These are phyloP conservation scores for Phoma herbarum DNA, from an alignment of 2,329 filamentous ascomycete genomes.

Conservation along the genomic window DNA sequence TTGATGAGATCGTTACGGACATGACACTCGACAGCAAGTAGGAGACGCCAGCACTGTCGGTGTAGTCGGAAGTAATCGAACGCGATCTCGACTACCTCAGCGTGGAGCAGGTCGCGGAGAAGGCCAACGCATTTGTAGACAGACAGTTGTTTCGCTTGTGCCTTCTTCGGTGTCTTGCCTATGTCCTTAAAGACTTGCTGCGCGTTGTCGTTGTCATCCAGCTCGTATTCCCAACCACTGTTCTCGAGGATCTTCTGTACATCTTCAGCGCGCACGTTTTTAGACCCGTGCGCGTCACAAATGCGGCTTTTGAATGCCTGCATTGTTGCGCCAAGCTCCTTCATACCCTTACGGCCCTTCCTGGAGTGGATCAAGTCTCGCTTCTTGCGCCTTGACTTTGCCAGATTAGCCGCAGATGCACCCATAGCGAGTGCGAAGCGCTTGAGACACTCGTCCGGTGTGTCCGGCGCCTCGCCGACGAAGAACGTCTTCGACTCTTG, in stretches of 20 bases:
- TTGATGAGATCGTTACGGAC: constrained; percentile 45
- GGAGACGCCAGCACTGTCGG: constrained; percentile 52
- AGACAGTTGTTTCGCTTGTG: constrained; percentile 13
- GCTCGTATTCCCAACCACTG: constrained; percentile 33
- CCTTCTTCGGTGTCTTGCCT: constrained; percentile 3
- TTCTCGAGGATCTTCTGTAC: constrained; percentile 50
- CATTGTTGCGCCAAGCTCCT: constrained; percentile 43
- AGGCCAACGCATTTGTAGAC: constrained; percentile 17
- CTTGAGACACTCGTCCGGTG: constrained; percentile 47
- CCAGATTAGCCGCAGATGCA: constrained; percentile 35
- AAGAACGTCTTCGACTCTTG: constrained; percentile 50
- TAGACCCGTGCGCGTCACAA: constrained; percentile 27
- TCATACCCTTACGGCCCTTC: constrained; percentile 44
- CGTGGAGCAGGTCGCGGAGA: constrained; percentile 48
- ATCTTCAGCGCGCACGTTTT: constrained; percentile 48
- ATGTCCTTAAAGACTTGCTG: constrained; percentile 16
- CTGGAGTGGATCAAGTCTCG: constrained; percentile 31
- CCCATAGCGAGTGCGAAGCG: constrained; percentile 54
- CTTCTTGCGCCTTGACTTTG: constrained; percentile 19
- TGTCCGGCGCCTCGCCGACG: constrained; percentile 47
- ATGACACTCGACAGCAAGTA: constrained; percentile 45
- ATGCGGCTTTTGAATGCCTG: constrained; percentile 51
- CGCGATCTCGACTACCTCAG: constrained; percentile 49
- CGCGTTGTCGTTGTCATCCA: constrained; percentile 27
- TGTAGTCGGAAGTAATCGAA: constrained; percentile 57